A percentile compares a stretch with the other conserved stretches of the same genome.
These are phyloP conservation scores for Wickerhamomyces mucosus DNA, from an alignment of 805 yeast genomes.

Conservation along the genomic window DNA sequence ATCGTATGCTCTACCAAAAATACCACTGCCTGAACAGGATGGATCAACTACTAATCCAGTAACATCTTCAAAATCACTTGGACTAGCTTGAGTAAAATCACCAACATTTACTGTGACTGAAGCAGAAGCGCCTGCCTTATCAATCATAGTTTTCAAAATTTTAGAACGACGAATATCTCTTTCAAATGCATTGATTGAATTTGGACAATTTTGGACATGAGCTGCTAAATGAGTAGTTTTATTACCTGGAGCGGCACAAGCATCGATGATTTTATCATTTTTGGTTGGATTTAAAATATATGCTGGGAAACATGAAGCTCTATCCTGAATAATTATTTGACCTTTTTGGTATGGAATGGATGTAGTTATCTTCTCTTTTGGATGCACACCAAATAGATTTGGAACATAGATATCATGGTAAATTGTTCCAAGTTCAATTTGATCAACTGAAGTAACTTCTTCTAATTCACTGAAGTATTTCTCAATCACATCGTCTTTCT, in stretches of 20 bases:
- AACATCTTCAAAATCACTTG: constrained; percentile 51
- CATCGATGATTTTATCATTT: constrained; percentile 68
- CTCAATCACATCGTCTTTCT: constrained; percentile 20
- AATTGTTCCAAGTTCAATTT: constrained; percentile 44
- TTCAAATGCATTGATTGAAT: constrained; percentile 72
- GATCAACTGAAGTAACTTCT: constrained; percentile 35
- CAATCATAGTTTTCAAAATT: constrained; percentile 67
- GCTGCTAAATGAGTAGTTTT: constrained; percentile 92
- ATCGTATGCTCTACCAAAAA: constrained; percentile 56
- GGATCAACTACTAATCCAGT: constrained; percentile 91
- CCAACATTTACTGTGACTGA: constrained; percentile 42
- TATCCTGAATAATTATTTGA: constrained; percentile 80
- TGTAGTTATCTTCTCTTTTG: constrained; percentile 58
- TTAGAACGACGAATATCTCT: constrained; percentile 67
- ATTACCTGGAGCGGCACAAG: constrained; percentile 98
- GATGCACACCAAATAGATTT: constrained; percentile 73
- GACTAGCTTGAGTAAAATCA: constrained; percentile 30
- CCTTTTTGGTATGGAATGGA: constrained; percentile 69
- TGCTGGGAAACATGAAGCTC: constrained; percentile 97
- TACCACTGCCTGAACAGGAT: constrained; percentile 96
- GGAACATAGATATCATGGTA: constrained; percentile 71
- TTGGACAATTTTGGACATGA: constrained; percentile 31
- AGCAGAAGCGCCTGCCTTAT: constrained; percentile 55
- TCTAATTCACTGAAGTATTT: constrained; percentile 30
- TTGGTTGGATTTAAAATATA: constrained; percentile 57